Conservation (phyloP, 306 rosid species). For the Fragaria ananassa region DNA sequence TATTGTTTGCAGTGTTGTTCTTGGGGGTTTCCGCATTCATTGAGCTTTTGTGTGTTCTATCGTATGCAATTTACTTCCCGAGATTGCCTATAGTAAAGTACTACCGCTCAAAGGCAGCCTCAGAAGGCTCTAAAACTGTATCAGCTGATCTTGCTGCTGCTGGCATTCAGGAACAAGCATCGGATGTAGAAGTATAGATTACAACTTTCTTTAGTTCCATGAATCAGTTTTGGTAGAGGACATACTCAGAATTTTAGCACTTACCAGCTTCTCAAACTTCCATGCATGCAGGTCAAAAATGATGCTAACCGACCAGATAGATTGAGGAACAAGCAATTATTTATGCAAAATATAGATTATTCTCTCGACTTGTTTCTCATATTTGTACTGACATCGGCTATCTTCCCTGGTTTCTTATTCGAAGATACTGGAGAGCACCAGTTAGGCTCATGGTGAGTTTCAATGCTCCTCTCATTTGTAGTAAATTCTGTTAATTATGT, state of each 20-base stretch:
- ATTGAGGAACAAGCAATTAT: constrained; percentile 49
- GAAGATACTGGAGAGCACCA: constrained; percentile 80
- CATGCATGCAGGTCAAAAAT: constrained; percentile 33
- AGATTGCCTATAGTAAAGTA: constrained; percentile 71
- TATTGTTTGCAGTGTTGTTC: constrained; percentile 53
- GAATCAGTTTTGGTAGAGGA: not conserved
- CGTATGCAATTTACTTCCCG: constrained; percentile 68
- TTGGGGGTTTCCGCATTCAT: constrained; percentile 47
- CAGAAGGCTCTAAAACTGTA: constrained; percentile 78
- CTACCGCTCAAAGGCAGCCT: constrained; percentile 77
- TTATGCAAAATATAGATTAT: constrained; percentile 57
- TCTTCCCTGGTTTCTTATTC: constrained; percentile 77
- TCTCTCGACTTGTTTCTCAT: constrained; percentile 52
- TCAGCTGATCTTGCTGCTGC: constrained; percentile 78
- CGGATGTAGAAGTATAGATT: constrained; percentile 33
- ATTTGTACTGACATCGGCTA: constrained; percentile 59
- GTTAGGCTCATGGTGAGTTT: constrained; percentile 69
- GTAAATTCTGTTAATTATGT: not conserved
- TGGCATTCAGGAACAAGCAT: constrained; percentile 42
- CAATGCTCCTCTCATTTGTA: not conserved
- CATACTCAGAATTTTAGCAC: not conserved
- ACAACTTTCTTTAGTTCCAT: constrained; percentile 7
- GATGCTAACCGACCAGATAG: constrained; percentile 33
- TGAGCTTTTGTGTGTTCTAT: constrained; percentile 60
- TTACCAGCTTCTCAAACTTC: constrained; percentile 5